phyloP scores from a whole-genome alignment of 441 rosid genomes.

The Arabidopsis hybrid region DNA sequence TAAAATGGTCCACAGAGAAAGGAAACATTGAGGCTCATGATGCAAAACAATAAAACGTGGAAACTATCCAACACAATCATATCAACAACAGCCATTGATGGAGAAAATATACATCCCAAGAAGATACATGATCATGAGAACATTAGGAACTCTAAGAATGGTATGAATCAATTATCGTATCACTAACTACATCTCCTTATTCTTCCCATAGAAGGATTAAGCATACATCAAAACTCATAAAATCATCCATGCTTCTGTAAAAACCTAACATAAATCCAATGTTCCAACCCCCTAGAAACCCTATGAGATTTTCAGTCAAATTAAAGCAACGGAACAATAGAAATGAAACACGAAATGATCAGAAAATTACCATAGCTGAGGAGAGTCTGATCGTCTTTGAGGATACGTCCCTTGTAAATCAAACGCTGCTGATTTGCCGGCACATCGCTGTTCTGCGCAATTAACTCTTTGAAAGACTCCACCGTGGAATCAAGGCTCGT shows the following conservation, averaged over 20 bases:
- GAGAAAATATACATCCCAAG: too few species aligned
- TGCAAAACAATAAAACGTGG: too few species aligned
- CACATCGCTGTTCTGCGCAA: constrained; percentile 66
- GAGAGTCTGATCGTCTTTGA: constrained; percentile 74
- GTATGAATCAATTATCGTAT: too few species aligned
- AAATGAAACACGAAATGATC: neutral
- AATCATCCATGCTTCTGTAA: neutral
- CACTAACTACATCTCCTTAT: too few species aligned
- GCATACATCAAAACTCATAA: too few species aligned
- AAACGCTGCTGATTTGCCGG: constrained; percentile 75
- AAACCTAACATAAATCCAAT: neutral
- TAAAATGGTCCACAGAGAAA: constrained; percentile 18
- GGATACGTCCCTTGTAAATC: constrained; percentile 83
- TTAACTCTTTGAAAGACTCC: constrained; percentile 59
- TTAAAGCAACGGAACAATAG: neutral
- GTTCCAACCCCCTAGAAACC: too few species aligned
- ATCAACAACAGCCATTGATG: neutral
- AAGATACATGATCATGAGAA: too few species aligned
- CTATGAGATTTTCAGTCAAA: neutral
- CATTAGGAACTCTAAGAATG: too few species aligned
- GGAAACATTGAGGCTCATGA: neutral
- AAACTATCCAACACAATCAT: neutral
- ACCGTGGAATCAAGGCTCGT: constrained; percentile 64
- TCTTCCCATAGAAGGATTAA: too few species aligned
- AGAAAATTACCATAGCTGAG: constrained; percentile 59